These are phyloP conservation scores for Hygrocybe punicea DNA, from an alignment of 768 basidiomycete genomes.

Conservation along the genomic window DNA sequence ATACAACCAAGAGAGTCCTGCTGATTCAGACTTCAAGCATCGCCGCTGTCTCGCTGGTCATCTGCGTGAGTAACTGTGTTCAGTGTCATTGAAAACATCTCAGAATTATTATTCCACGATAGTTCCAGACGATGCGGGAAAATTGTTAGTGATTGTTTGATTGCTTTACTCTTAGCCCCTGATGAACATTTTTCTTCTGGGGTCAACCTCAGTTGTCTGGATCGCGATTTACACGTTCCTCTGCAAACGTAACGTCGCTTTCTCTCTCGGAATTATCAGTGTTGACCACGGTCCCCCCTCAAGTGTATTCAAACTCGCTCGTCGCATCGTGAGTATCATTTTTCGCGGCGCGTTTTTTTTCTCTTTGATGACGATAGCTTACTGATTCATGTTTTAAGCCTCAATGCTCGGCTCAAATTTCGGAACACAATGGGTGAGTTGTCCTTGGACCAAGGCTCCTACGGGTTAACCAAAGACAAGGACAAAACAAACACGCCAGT, in stretches of 20 bases:
- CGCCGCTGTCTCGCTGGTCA: not conserved
- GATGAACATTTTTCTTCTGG: no score
- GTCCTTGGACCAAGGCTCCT: no score
- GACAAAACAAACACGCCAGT: no score
- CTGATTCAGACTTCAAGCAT: not conserved
- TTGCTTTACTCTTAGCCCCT: not conserved
- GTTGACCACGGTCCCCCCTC: not conserved
- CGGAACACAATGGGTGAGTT: no score
- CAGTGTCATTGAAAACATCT: not conserved
- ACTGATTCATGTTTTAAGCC: no score
- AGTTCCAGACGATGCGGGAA: not conserved
- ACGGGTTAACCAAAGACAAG: no score
- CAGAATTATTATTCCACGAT: not conserved
- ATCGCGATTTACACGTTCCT: not conserved
- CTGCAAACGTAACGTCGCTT: not conserved
- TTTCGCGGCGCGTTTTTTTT: no score
- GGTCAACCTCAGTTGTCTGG: not conserved
- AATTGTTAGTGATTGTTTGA: not conserved
- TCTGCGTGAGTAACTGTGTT: not conserved
- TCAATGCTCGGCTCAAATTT: no score
- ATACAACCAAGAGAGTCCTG: not conserved
- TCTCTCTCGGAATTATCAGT: no score
- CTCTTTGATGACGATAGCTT: no score
- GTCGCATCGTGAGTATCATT: not conserved
- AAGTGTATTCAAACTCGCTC: constrained; percentile 4